These are phyloP conservation scores for Myxozyma neotropica DNA, from an alignment of 805 yeast genomes.

Conservation along the genomic window DNA sequence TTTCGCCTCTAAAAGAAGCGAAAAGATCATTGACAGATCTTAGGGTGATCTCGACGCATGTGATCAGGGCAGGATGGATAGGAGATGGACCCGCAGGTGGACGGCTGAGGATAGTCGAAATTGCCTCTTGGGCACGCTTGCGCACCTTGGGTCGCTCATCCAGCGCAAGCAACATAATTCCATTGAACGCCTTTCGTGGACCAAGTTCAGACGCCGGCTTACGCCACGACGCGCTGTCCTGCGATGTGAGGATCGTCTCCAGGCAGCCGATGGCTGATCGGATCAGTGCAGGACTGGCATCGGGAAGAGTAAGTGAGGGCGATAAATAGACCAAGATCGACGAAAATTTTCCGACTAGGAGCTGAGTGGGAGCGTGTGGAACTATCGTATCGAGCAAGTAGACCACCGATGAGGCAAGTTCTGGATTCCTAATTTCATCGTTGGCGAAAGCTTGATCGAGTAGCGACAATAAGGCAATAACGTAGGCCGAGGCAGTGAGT, in stretches of 20 bases:
- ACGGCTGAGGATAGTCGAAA: constrained; percentile 60
- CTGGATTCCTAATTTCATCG: constrained; percentile 58
- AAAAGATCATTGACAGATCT: constrained; percentile 54
- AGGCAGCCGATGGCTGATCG: constrained; percentile 84
- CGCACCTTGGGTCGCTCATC: constrained; percentile 92
- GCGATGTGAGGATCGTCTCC: constrained; percentile 76
- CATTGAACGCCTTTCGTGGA: constrained; percentile 79
- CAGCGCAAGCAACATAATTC: constrained; percentile 72
- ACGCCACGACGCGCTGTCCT: constrained; percentile 81
- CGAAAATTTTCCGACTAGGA: constrained; percentile 73
- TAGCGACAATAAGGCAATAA: constrained; percentile 78
- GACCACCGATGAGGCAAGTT: constrained; percentile 60
- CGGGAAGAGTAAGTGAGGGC: constrained; percentile 63
- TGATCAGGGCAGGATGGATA: constrained; percentile 73
- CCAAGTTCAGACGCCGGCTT: constrained; percentile 37
- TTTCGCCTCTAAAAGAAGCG: constrained; percentile 41
- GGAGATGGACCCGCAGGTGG: constrained; percentile 79
- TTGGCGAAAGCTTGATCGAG: constrained; percentile 69
- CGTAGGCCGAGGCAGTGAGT: constrained; percentile 75
- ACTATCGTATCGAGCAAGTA: constrained; percentile 80
- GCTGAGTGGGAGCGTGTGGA: constrained; percentile 64
- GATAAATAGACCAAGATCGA: constrained; percentile 80
- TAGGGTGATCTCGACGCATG: constrained; percentile 70
- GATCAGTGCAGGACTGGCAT: constrained; percentile 76
- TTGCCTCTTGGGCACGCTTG: constrained; percentile 90